A percentile compares a stretch with the other conserved stretches of the same genome.
These are phyloP conservation scores for Lasiosphaeria hispida DNA, from an alignment of 495 filamentous ascomycete species.

Conservation along the genomic window DNA sequence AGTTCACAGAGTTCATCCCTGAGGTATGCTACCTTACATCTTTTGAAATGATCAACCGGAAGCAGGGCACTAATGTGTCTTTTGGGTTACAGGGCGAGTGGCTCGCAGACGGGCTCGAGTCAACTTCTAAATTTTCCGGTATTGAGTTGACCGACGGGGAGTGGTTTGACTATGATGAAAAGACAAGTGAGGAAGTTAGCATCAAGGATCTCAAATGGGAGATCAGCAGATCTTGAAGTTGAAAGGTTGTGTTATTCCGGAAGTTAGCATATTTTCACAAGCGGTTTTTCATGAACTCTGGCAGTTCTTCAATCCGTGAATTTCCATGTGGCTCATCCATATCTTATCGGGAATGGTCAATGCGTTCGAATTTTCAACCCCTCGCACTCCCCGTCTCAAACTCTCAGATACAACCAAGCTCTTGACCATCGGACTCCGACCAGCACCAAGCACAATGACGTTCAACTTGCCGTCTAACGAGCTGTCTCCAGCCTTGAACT, in stretches of 20 bases:
- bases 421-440: not conserved
- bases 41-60: not conserved
- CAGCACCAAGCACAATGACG: not conserved
- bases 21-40: slow-evolving; percentile 57
- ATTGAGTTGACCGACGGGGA: slow-evolving; percentile 86
- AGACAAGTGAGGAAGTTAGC: slow-evolving; percentile 57
- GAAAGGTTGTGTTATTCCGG: not conserved
- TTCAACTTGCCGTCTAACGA: slow-evolving; percentile 29
- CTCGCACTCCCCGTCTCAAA: not conserved
- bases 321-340: too few species aligned
- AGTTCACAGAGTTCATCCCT: slow-evolving; percentile 85
- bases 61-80: too few species aligned
- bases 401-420: not conserved
- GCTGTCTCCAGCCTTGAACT: slow-evolving; percentile 33
- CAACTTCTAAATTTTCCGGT: slow-evolving; percentile 68
- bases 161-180: slow-evolving; percentile 60
- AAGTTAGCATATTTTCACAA: too few species aligned
- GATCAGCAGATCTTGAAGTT: slow-evolving; percentile 60
- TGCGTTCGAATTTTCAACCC: too few species aligned
- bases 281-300: too few species aligned
- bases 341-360: too few species aligned
- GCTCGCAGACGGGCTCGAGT: slow-evolving; percentile 78
- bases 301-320: too few species aligned
- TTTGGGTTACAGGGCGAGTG: slow-evolving; percentile 67
- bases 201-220: slow-evolving; percentile 93